Evolutionary conservation across 202 grass and related monocot species (phyloP).

Genomic region (Digitaria exilis): DNA sequence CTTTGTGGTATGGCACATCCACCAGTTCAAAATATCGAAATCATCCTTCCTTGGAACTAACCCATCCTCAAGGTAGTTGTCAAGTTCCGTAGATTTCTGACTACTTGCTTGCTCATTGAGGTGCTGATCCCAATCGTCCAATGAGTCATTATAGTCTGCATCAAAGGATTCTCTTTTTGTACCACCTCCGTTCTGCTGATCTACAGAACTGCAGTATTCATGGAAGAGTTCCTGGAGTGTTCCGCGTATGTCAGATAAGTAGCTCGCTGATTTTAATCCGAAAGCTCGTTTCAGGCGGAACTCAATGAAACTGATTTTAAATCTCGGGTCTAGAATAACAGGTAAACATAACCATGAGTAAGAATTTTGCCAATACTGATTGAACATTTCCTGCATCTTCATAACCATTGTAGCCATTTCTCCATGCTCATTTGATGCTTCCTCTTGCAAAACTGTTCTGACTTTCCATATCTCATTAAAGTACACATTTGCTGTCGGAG

Average conservation of each 20-base stretch:
- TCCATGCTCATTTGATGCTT: conserved; percentile 39
- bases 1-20: conserved; percentile 54
- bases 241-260: conserved; percentile 41
- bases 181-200: background rate
- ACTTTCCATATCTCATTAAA: conserved; percentile 69
- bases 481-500: conserved; percentile 48
- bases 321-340: conserved; percentile 64
- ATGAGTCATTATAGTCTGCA: conserved; percentile 34
- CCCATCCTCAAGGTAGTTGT: conserved; percentile 52
- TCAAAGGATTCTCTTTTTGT: conserved; percentile 32
- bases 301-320: conserved; percentile 60
- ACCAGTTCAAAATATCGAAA: conserved; percentile 61
- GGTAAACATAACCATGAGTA: conserved; percentile 59
- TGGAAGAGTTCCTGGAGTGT: conserved; percentile 50
- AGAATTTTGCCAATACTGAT: conserved; percentile 48
- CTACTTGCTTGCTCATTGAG: conserved; percentile 53
- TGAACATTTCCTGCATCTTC: conserved; percentile 48
- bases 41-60: conserved; percentile 64
- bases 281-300: conserved; percentile 62
- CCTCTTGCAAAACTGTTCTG: conserved; percentile 59
- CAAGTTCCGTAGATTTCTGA: conserved; percentile 50
- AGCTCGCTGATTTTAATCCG: conserved; percentile 37
- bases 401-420: conserved; percentile 35
- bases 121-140: conserved; percentile 66
- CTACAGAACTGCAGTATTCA: conserved; percentile 40